Conservation (phyloP, 129 eudicot species). For the Cynara cardunculus region DNA sequence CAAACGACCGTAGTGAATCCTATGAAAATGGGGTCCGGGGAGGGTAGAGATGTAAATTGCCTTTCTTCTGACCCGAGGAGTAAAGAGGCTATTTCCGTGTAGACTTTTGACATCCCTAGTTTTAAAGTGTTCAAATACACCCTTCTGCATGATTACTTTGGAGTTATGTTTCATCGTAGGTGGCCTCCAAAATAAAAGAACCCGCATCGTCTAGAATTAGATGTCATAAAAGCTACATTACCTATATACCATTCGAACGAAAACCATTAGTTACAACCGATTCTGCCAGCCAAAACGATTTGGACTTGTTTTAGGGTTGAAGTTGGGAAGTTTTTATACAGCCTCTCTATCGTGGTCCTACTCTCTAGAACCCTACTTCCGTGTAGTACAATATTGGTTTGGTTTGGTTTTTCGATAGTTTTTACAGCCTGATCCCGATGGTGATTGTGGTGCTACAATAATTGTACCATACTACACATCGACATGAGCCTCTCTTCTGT, state of each 20-base stretch:
- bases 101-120: background rate
- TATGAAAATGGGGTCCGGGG: no score
- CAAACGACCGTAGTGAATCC: no score
- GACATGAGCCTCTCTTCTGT: no score
- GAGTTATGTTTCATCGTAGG: background rate
- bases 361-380: no score
- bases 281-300: constrained; percentile 3
- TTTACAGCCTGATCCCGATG: background rate
- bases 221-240: constrained; percentile 12
- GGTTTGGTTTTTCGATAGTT: no score
- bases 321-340: background rate
- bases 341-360: no score
- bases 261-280: constrained; percentile 13
- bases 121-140: background rate
- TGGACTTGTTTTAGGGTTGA: background rate
- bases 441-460: background rate
- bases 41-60: no score
- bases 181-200: background rate
- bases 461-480: background rate
- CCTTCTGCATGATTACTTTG: background rate
- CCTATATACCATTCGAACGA: constrained; percentile 11
- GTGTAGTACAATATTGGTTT: no score
- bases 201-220: background rate
- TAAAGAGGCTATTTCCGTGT: no score
- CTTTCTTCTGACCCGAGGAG: no score